phyloP scores from a whole-genome alignment of 1,139 yeast species.

The Taphrina confusa region DNA sequence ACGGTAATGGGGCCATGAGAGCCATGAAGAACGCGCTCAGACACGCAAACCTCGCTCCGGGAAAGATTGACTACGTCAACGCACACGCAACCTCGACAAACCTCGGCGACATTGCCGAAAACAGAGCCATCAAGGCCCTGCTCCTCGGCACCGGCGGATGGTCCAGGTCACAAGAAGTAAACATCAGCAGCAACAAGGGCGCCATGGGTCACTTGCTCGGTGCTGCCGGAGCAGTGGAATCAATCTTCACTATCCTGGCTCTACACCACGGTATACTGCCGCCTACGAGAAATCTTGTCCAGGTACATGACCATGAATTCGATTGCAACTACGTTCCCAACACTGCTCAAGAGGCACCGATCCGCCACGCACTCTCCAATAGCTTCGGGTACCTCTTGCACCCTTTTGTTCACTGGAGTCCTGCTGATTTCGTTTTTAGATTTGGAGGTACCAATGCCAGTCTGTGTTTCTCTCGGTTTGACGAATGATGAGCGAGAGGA shows the following conservation, averaged over 20 bases:
- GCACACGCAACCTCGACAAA: constrained; percentile 96
- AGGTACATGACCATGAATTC: constrained; percentile 55
- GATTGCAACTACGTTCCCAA: constrained; percentile 64
- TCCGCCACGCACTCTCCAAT: constrained; percentile 71
- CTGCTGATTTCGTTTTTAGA: no score
- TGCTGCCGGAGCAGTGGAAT: constrained; percentile 94
- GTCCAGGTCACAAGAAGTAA: constrained; percentile 42
- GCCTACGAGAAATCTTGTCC: constrained; percentile 72
- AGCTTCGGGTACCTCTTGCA: constrained; percentile 84
- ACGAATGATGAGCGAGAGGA: neutral
- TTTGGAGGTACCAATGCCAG: constrained; percentile 96
- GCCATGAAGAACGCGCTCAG: constrained; percentile 78
- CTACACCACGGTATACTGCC: constrained; percentile 59
- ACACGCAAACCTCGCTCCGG: constrained; percentile 52
- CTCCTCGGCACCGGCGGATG: constrained; percentile 45
- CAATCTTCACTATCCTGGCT: constrained; percentile 74
- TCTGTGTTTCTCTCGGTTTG: constrained; percentile 43
- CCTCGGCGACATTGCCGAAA: constrained; percentile 88
- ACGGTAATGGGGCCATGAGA: constrained; percentile 80
- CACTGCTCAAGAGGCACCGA: constrained; percentile 47
- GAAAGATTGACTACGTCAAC: constrained; percentile 70
- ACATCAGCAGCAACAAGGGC: constrained; percentile 83
- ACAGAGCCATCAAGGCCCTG: constrained; percentile 61
- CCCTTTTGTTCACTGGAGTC: no score
- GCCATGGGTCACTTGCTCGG: constrained; percentile 92